Evolutionary conservation across 164 flowering plant species (phyloP), one percentile per base, ranked within the genome.

Genomic region (Chimonanthus salicifolius): DNA sequence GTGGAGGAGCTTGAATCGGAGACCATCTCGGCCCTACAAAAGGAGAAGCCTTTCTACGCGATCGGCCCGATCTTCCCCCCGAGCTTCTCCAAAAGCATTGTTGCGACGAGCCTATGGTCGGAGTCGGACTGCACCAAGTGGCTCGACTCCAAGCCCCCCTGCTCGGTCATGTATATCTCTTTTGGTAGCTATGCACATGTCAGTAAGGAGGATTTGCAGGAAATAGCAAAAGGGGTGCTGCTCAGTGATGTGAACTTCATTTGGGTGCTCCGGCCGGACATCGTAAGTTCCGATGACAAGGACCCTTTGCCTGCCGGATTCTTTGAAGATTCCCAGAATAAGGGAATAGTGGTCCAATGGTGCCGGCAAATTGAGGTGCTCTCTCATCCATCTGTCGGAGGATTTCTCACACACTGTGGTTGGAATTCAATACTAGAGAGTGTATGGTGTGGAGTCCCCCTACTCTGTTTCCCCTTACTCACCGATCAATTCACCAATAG

Each of bases 101-200:
- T 92, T 44, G 72, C 92, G 62, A 88, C 89, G 5, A 94, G 90
- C 85, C 82, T 92, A 47, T 90, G 95, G 95, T 71, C 91, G 21
- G 95, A 94, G 78, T 84, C 90, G 0, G 92, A 89, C 74, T 90
- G 92, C 88, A 73, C 86, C 78, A 74, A 82, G 0, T 94, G 97
- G 98, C 94, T 92, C 67, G 74, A 87, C 78, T 7, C 74, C 4
- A 83, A 82, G 80, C 91, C 92, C 1, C 60, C 67, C 8, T 84
- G 89, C 3, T 89, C 98, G 0, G 97, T 94, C 44, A 54, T 94
- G 69, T 94, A 92, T 60, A 81, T 89, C 21, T 92, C 98, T 0
- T 92, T 94, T 50, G 97, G 98, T 5, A 92, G 96, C 84, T 87
- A 88, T 73, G 97, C 92, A 6, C 92, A 86, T 73, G 77, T 87